A percentile compares a stretch with the other conserved stretches of the same genome.
phyloP scores from a whole-genome alignment of 1,284 basidiomycete species.

The Sporisorium graminicola region DNA sequence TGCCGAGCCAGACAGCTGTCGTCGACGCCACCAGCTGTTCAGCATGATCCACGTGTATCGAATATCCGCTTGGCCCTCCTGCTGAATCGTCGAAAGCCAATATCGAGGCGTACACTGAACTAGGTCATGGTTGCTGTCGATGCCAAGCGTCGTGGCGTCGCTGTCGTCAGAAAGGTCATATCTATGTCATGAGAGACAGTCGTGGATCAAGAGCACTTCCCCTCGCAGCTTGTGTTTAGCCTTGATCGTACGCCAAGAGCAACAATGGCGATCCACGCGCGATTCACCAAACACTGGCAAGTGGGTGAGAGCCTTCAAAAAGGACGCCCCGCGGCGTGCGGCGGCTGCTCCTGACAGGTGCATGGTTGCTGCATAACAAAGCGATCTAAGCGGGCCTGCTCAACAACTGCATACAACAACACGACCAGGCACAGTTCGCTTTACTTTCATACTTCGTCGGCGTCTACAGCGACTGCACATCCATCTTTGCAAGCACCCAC shows the following conservation, averaged over 20 bases:
- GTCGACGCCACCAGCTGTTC: constrained; percentile 10
- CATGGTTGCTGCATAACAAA: neutral
- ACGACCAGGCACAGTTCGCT: neutral
- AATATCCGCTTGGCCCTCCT: neutral
- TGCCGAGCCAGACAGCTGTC: neutral
- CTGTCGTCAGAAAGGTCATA: neutral
- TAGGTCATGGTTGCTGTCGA: neutral
- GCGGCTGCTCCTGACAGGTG: constrained; percentile 11
- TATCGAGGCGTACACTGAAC: neutral
- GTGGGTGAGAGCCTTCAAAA: constrained; percentile 1
- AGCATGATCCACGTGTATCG: neutral
- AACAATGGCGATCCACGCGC: neutral
- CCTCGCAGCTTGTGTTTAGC: neutral
- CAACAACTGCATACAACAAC: neutral
- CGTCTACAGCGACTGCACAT: neutral
- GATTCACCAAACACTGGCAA: neutral
- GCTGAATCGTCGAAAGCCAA: neutral
- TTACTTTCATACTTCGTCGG: neutral
- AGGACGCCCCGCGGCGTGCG: neutral
- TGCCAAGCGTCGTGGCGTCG: neutral
- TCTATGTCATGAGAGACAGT: constrained; percentile 1
- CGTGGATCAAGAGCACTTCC: neutral
- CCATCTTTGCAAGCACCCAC: neutral
- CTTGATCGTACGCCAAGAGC: neutral
- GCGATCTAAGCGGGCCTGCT: neutral